Evolutionary conservation across 257 asterid species (phyloP), one percentile per base, ranked within the genome.

Genomic region (Nicotiana sylvestris): DNA sequence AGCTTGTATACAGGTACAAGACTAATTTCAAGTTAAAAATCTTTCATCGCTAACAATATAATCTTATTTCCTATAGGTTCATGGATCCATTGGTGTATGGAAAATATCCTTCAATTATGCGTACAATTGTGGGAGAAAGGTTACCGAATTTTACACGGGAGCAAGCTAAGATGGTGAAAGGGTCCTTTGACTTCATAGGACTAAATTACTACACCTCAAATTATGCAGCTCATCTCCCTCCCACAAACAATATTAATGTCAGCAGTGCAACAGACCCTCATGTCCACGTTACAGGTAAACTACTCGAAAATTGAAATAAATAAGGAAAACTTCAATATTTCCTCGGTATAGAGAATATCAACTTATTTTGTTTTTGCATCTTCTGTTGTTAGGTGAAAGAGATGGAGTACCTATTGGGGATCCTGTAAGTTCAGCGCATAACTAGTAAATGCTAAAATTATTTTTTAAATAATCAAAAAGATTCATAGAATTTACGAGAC

Each of bases 401-500:
- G 49, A 69, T 69, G 53, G 46, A 6, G 32, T 29, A 35, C 78
- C 46, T 1, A 57, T 12, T 32, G 74, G 82, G 10, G 43, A 13
- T 78, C 35, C 49, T 56, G 65, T 39, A 9, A 18, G 35, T 58
- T 57, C 6, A 27, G 18, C 18, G 13, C 10, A 53, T 53, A 25
- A 64, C 69, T 17, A 64, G 35, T 64, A 13, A 9, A 25, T 9
- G 69, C 27, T 64, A 16, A 21, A 25, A 16, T 53, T 9, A 8
- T 21, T 2, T 3, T 53, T 6, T 21, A 68, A 57, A 33, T 33
- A 0, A 2, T 76, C 35, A 16, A 27, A n/a, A 82, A 51, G 55
- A 90, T 89, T 90, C 55, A 66, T 10, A 43, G 10, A 62, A 57
- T 62, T 85, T 30, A 87, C 87, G 49, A 81, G 53, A 61, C 82